These are phyloP conservation scores for Triangularia verruculosa DNA, from an alignment of 2,329 filamentous ascomycete genomes.

Conservation along the genomic window DNA sequence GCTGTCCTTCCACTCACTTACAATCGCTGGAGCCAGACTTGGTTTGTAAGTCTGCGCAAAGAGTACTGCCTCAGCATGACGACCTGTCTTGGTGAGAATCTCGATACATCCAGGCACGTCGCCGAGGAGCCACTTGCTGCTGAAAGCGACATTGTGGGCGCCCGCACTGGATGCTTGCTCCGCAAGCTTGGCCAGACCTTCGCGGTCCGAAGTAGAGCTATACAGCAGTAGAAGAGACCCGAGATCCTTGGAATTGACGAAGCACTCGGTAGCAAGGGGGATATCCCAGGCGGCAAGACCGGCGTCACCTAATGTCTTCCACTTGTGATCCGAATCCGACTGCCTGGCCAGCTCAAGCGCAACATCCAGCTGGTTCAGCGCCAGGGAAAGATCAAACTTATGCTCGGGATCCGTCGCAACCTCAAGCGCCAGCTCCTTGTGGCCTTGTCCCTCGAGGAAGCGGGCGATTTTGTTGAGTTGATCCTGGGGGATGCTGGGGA, in stretches of 20 bases:
- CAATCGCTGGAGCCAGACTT: slow-evolving; percentile 64
- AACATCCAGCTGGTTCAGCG: slow-evolving; percentile 77
- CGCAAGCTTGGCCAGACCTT: slow-evolving; percentile 70
- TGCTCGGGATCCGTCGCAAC: slow-evolving; percentile 94
- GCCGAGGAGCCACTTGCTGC: slow-evolving; percentile 80
- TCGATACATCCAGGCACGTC: slow-evolving; percentile 80
- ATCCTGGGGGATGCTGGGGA: slow-evolving; percentile 80
- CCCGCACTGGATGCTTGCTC: slow-evolving; percentile 71
- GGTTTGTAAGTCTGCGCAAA: slow-evolving; percentile 97
- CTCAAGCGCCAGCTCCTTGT: slow-evolving; percentile 92
- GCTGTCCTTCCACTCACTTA: slow-evolving; percentile 75
- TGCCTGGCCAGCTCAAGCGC: slow-evolving; percentile 79
- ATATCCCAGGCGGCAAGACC: slow-evolving; percentile 86
- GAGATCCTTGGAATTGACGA: slow-evolving; percentile 83
- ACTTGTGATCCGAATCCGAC: slow-evolving; percentile 91
- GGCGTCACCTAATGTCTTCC: slow-evolving; percentile 95
- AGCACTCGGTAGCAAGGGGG: slow-evolving; percentile 85
- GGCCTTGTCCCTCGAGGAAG: slow-evolving; percentile 94
- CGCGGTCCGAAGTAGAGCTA: slow-evolving; percentile 76
- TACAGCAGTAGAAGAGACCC: slow-evolving; percentile 86
- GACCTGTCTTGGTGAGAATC: slow-evolving; percentile 73
- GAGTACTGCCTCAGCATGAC: slow-evolving; percentile 80
- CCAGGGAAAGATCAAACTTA: slow-evolving; percentile 88
- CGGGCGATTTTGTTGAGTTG: slow-evolving; percentile 98
- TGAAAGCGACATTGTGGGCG: slow-evolving; percentile 91